These are phyloP conservation scores for Gelatoporia subvermispora DNA, from an alignment of 768 basidiomycete species.

Conservation along the genomic window DNA sequence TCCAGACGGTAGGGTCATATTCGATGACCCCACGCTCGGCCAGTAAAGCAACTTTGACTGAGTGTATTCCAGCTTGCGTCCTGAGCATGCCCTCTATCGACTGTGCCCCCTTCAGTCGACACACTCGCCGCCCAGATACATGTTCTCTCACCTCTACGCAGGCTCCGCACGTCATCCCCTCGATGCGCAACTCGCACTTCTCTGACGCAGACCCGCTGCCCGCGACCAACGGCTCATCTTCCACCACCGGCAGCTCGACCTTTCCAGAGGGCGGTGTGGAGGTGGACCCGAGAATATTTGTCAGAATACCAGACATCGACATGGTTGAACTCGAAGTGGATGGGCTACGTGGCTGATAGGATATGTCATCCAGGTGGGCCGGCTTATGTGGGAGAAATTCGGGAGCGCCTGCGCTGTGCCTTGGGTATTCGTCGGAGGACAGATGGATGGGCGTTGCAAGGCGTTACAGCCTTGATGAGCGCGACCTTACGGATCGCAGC, in stretches of 20 bases:
- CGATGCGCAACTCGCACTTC: constrained; percentile 75
- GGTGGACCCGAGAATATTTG: constrained; percentile 7
- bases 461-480: too few relatives aligned
- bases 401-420: constrained; percentile 15
- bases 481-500: too few relatives aligned
- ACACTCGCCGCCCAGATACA: background rate
- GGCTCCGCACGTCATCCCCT: constrained; percentile 88
- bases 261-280: constrained; percentile 15
- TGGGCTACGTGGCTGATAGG: constrained; percentile 5
- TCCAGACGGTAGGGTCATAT: constrained; percentile 83
- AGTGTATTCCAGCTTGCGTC: constrained; percentile 82
- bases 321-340: background rate
- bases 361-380: too few relatives aligned
- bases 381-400: background rate
- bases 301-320: constrained; percentile 9
- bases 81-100: constrained; percentile 83
- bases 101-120: constrained; percentile 28
- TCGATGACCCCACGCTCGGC: constrained; percentile 91
- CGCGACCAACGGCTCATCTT: constrained; percentile 26
- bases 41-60: constrained; percentile 92
- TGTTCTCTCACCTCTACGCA: constrained; percentile 70
- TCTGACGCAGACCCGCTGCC: constrained; percentile 27
- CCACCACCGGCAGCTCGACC: constrained; percentile 22
- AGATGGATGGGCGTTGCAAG: too few relatives aligned
- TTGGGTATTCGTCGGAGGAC: constrained; percentile 6